A percentile compares a stretch with the other conserved stretches of the same genome.
Evolutionary conservation across 2,329 filamentous ascomycete genomes (phyloP).

Genomic region (Phoma sp.): DNA sequence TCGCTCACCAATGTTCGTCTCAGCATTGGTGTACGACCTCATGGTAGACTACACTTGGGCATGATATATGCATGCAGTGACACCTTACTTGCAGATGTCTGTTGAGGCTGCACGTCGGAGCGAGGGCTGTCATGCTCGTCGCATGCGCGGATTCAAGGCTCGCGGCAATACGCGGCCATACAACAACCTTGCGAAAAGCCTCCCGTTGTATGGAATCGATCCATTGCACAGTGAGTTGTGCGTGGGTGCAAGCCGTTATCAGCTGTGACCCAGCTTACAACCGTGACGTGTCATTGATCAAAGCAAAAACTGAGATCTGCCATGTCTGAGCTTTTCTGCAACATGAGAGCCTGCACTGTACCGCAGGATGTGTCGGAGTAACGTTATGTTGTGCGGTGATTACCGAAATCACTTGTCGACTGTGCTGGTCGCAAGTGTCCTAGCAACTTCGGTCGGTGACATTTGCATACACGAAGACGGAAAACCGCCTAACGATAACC

Average conservation of each 20-base stretch:
- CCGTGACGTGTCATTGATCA: too few relatives aligned
- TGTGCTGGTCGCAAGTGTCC: not conserved
- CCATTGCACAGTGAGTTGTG: not conserved
- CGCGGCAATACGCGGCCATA: conserved; percentile 9
- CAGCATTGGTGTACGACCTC: not conserved
- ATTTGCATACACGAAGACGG: conserved; percentile 9
- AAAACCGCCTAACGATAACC: not conserved
- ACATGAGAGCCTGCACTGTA: too few relatives aligned
- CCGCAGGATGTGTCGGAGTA: not conserved
- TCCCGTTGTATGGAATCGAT: not conserved
- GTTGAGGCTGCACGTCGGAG: conserved; percentile 13
- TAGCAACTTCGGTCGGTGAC: not conserved
- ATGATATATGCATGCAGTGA: conserved; percentile 12
- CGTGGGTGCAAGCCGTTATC: conserved; percentile 1
- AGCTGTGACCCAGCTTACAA: too few relatives aligned
- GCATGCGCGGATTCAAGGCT: not conserved
- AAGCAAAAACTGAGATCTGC: too few relatives aligned
- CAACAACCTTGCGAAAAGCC: conserved; percentile 4
- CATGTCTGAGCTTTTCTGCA: too few relatives aligned
- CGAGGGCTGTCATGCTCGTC: conserved; percentile 11
- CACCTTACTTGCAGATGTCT: conserved; percentile 15
- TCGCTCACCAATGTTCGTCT: not conserved
- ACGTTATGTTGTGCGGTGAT: not conserved
- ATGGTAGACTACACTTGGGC: not conserved
- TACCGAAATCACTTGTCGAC: not conserved